Conservation (phyloP, 176 grass and related monocot genomes). For the Secale cereale region DNA sequence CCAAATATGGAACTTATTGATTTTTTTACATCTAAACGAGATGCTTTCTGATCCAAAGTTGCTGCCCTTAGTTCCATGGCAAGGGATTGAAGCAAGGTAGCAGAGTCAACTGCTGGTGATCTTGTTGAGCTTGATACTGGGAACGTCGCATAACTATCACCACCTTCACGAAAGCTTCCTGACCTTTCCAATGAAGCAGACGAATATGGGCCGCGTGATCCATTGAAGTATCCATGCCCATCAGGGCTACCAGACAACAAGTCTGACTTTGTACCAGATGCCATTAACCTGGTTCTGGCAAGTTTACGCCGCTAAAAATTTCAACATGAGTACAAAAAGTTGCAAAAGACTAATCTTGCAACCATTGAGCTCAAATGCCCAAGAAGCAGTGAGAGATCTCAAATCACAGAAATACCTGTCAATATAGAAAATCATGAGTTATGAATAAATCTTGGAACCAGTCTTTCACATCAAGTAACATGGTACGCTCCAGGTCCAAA, state of each 20-base stretch:
- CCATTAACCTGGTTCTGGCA: conserved; percentile 45
- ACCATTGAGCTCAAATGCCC: conserved; percentile 33
- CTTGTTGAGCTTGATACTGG: conserved; percentile 54
- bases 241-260: conserved; percentile 63
- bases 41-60: conserved; percentile 53
- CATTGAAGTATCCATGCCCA: conserved; percentile 56
- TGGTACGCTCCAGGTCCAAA: background rate
- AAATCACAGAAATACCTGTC: conserved; percentile 38
- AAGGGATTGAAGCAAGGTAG: conserved; percentile 63
- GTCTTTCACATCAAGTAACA: background rate
- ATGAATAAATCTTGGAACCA: conserved; percentile 2
- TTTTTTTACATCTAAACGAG: conserved; percentile 58
- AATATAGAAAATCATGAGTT: conserved; percentile 19
- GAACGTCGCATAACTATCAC: conserved; percentile 47
- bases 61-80: conserved; percentile 47
- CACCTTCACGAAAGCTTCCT: conserved; percentile 61
- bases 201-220: conserved; percentile 49
- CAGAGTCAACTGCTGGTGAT: conserved; percentile 42
- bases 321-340: conserved; percentile 25
- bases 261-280: conserved; percentile 74
- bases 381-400: conserved; percentile 6
- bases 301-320: conserved; percentile 22
- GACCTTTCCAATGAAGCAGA: conserved; percentile 62
- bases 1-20: conserved; percentile 65
- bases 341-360: conserved; percentile 25